Percentiles rank a stretch among this genome's conserved stretches.
phyloP scores from a whole-genome alignment of 495 filamentous ascomycete species.

The Cenococcum geophilum region DNA sequence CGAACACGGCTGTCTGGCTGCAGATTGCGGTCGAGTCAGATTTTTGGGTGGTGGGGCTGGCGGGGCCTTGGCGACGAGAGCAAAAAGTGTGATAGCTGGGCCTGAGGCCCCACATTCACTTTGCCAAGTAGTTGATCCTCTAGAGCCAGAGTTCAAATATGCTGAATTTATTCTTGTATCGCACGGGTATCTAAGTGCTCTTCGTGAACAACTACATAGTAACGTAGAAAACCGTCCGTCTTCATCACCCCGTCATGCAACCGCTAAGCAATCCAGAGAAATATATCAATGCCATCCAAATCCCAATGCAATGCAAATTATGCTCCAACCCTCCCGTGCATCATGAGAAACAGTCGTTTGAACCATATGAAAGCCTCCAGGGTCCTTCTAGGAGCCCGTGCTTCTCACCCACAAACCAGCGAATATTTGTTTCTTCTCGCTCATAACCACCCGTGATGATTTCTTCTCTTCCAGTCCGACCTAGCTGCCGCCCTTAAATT shows the following conservation, averaged over 20 bases:
- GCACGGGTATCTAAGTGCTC: too few species aligned
- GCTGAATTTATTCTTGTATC: too few species aligned
- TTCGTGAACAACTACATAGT: too few species aligned
- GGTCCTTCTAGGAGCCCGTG: neutral
- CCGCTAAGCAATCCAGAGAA: neutral
- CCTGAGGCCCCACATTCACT: neutral
- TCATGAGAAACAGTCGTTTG: neutral
- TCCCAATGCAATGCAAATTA: neutral
- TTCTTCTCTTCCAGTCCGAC: slow-evolving; percentile 23
- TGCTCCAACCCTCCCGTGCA: neutral
- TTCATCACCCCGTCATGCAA: neutral
- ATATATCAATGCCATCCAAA: neutral
- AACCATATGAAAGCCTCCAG: neutral
- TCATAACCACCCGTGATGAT: slow-evolving; percentile 22
- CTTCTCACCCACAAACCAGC: too few species aligned
- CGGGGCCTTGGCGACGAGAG: neutral
- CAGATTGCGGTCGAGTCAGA: neutral
- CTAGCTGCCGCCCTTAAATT: slow-evolving; percentile 29
- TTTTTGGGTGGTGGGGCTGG: neutral
- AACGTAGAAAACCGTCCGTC: neutral
- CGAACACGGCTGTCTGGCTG: neutral
- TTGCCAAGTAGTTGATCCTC: neutral
- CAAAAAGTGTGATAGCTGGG: neutral
- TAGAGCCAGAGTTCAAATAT: neutral
- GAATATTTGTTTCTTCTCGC: neutral